phyloP scores from a whole-genome alignment of 2,329 filamentous ascomycete species.

The Apiospora kogelbergensis region DNA sequence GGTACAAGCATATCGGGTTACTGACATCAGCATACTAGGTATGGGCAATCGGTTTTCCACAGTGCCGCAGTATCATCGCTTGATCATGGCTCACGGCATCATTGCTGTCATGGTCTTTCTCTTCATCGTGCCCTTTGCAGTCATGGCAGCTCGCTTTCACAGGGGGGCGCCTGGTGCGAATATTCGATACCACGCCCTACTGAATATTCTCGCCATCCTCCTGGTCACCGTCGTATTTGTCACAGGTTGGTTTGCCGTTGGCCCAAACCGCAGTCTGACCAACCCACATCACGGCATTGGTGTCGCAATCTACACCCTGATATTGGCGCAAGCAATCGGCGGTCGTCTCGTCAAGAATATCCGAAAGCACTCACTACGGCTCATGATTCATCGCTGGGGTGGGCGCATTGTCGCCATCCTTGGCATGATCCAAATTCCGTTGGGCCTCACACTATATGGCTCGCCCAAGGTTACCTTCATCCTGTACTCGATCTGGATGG shows the following conservation, averaged over 20 bases:
- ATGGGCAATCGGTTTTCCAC: constrained; percentile 80
- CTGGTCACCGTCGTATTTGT: constrained; percentile 71
- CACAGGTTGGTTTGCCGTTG: constrained; percentile 77
- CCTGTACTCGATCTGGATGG: constrained; percentile 77
- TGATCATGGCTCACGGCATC: constrained; percentile 71
- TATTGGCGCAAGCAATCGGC: constrained; percentile 69
- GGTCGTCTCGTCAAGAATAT: constrained; percentile 63
- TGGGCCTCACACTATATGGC: constrained; percentile 89
- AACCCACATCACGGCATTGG: constrained; percentile 88
- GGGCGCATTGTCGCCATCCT: constrained; percentile 77
- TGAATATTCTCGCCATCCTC: constrained; percentile 68
- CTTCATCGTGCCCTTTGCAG: constrained; percentile 69
- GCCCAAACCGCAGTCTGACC: constrained; percentile 66
- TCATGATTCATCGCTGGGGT: constrained; percentile 83
- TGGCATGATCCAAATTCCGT: constrained; percentile 81
- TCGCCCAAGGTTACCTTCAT: constrained; percentile 85
- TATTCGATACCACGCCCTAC: constrained; percentile 70
- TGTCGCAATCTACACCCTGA: constrained; percentile 72
- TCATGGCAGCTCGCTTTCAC: constrained; percentile 73
- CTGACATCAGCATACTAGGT: constrained; percentile 46
- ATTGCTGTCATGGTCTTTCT: constrained; percentile 74
- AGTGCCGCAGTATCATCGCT: constrained; percentile 66
- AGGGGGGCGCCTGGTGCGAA: constrained; percentile 59
- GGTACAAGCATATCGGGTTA: background rate
- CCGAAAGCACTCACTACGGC: constrained; percentile 47